Base-by-base conservation (phyloP, 208 protist genomes). In the Blastocrithidia nonstop region DNA sequence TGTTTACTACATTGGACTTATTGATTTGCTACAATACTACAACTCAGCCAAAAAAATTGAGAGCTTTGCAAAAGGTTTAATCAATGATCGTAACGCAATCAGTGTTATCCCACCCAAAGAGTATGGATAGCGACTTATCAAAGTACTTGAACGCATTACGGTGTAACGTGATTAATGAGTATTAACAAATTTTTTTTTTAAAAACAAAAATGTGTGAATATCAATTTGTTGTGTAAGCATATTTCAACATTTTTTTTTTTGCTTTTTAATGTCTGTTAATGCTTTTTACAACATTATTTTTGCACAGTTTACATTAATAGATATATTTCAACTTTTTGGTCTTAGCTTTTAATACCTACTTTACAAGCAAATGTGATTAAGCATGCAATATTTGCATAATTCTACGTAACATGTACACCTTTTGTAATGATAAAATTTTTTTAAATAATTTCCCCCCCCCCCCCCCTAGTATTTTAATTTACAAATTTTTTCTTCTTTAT, bases 1-100 rank as follows among this genome's bases (percentile, higher is more conserved):
- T 33, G 71, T 94, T 32, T 95, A 95, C 62, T 92, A 92, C 57
- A 35, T 93, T 17, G 91, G 91, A 22, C 76, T 95, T 42, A 95
- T 95, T 48, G 91, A 96, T 51, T 83, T 96, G 6, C 62, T 96
- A 31, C 84, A 93, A 54, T 71, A 76, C 27, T 96, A 92, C 67
- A 91, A 75, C 52, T 61, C 64, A 4, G 57, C 57, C 8, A 95
- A 95, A 47, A 66, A 72, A 46, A 28, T 92, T 8, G 88, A 95
- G 48, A 84, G 75, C 43, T 72, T 87, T 25, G 75, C 83, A n/a
- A 94, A 91, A 52, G 73, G 67, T 9, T 56, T 92, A 9, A 61
- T 71, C 22, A 80, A 69, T 37, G 69, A 89, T 44, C 57, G 71
- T 4, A 31, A 26, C 6, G 53, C 73, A 20, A 91, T 95, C 36